phyloP scores from a whole-genome alignment of 371 early-diverging fungal genomes.

The Funneliformis caledonium region DNA sequence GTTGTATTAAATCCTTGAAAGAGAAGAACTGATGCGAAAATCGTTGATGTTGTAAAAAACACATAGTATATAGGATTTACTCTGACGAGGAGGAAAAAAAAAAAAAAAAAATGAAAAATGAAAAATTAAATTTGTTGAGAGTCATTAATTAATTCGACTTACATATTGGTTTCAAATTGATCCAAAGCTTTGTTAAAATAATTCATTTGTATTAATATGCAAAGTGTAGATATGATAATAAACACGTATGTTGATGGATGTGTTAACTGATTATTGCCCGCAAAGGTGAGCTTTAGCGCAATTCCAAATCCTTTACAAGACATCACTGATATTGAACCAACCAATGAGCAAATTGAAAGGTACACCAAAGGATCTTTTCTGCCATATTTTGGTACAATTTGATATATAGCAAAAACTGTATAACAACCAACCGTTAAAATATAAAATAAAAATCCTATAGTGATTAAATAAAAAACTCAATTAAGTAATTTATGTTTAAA shows the following conservation, averaged over 20 bases:
- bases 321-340: constrained; percentile 90
- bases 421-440: constrained; percentile 64
- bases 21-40: constrained; percentile 83
- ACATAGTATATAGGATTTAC: constrained; percentile 94
- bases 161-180: constrained; percentile 85
- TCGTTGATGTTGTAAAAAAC: constrained; percentile 91
- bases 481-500: constrained; percentile 42
- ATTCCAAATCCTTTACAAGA: constrained; percentile 91
- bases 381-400: constrained; percentile 80
- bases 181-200: constrained; percentile 96
- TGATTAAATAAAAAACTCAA: neutral
- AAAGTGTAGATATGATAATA: constrained; percentile 75
- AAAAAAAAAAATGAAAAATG: neutral
- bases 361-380: constrained; percentile 82
- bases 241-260: constrained; percentile 88
- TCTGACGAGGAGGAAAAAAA: constrained; percentile 41
- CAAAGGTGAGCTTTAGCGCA: constrained; percentile 88
- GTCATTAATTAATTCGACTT: constrained; percentile 40
- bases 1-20: constrained; percentile 86
- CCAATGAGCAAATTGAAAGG: constrained; percentile 85
- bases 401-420: constrained; percentile 76
- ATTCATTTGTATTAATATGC: constrained; percentile 92
- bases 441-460: constrained; percentile 79
- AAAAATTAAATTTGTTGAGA: neutral
- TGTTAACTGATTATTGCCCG: constrained; percentile 88